phyloP scores from a whole-genome alignment of 108 stramenopile species.

The Hondaea fermentalgiana region DNA sequence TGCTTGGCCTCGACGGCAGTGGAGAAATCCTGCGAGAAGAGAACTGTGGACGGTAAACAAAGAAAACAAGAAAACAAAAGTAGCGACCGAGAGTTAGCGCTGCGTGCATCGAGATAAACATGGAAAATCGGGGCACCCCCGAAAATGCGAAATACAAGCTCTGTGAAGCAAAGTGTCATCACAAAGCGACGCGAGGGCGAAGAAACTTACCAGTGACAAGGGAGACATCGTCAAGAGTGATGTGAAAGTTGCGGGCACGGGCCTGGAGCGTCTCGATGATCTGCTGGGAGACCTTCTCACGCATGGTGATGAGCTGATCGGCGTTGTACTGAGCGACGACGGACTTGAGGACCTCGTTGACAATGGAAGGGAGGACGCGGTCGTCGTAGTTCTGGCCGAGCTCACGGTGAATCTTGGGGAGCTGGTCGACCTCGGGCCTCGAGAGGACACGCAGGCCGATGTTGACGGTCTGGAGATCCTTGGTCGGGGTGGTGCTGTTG shows the following conservation, averaged over 20 bases:
- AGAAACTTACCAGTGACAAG: conserved; percentile 42
- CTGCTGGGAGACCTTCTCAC: conserved; percentile 79
- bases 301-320: conserved; percentile 93
- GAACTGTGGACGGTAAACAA: conserved; percentile 67
- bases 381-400: conserved; percentile 95
- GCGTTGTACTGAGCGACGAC: conserved; percentile 99
- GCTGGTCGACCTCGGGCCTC: conserved; percentile 79
- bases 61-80: too few species aligned
- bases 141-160: too few species aligned
- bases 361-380: conserved; percentile 95
- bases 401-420: conserved; percentile 82
- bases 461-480: conserved; percentile 99
- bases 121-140: too few species aligned
- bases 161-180: too few species aligned
- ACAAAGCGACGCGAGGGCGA: too few species aligned
- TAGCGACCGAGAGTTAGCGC: too few species aligned
- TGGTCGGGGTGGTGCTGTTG: conserved; percentile 90
- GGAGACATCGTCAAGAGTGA: conserved; percentile 96
- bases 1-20: conserved; percentile 99
- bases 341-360: conserved; percentile 97
- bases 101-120: too few species aligned
- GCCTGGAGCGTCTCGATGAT: conserved; percentile 87
- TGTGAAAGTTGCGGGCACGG: conserved; percentile 82
- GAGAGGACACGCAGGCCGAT: conserved; percentile 94
- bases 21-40: conserved; percentile 94